Percentiles rank a stretch among this genome's conserved stretches.
phyloP scores from a whole-genome alignment of 2,329 filamentous ascomycete species.

The Aureobasidium sp. region DNA sequence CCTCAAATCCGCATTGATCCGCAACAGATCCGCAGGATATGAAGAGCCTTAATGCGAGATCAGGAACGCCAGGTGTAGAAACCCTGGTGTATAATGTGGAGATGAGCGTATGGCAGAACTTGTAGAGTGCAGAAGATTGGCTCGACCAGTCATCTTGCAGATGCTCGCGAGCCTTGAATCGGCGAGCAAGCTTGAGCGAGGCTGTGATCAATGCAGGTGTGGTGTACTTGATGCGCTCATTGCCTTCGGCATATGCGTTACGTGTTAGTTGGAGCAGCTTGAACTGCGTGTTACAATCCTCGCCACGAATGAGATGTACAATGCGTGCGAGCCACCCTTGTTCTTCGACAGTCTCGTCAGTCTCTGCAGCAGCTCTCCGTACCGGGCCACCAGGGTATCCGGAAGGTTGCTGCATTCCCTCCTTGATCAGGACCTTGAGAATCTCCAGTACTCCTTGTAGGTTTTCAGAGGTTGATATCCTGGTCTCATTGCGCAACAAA shows the following conservation, averaged over 20 bases:
- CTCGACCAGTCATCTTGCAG: slow-evolving; percentile 67
- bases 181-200: slow-evolving; percentile 79
- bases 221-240: slow-evolving; percentile 92
- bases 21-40: slow-evolving; percentile 88
- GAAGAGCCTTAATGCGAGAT: slow-evolving; percentile 83
- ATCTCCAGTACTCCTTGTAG: slow-evolving; percentile 85
- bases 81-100: slow-evolving; percentile 84
- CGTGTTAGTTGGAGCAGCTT: slow-evolving; percentile 81
- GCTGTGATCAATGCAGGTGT: slow-evolving; percentile 87
- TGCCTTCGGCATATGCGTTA: slow-evolving; percentile 83
- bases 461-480: slow-evolving; percentile 68
- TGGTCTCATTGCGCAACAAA: slow-evolving; percentile 74
- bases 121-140: slow-evolving; percentile 76
- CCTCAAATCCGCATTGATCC: slow-evolving; percentile 84
- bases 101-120: slow-evolving; percentile 86
- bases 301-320: slow-evolving; percentile 74
- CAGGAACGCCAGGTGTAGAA: slow-evolving; percentile 62
- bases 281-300: slow-evolving; percentile 90
- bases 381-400: slow-evolving; percentile 73
- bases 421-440: slow-evolving; percentile 84
- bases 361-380: slow-evolving; percentile 72
- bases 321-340: slow-evolving; percentile 94
- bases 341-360: slow-evolving; percentile 95
- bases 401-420: slow-evolving; percentile 71
- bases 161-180: slow-evolving; percentile 86